phyloP scores from a whole-genome alignment of 768 basidiomycete species.

The Naganishia vishniacii region DNA sequence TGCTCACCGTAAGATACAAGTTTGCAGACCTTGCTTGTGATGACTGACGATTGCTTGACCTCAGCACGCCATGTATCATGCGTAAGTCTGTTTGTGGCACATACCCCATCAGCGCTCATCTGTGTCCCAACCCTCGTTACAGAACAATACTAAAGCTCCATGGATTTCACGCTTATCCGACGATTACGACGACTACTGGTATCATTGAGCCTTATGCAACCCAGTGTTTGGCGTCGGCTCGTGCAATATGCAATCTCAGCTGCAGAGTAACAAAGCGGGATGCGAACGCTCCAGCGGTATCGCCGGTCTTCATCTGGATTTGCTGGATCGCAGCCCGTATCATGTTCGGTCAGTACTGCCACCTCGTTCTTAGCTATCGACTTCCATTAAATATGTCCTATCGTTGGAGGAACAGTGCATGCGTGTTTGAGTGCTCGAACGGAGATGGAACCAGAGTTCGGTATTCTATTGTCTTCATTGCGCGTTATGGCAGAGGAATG shows the following conservation, averaged over 20 bases:
- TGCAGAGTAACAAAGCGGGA: constrained; percentile 17
- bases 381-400: background rate
- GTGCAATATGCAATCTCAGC: constrained; percentile 30
- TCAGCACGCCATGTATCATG: constrained; percentile 44
- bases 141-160: constrained; percentile 44
- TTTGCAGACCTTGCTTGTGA: background rate
- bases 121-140: too few relatives aligned
- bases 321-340: constrained; percentile 46
- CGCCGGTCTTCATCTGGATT: constrained; percentile 45
- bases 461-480: constrained; percentile 34
- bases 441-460: constrained; percentile 40
- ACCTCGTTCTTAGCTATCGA: background rate
- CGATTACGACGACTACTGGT: constrained; percentile 36
- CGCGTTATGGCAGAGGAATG: constrained; percentile 39
- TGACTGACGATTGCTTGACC: background rate
- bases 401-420: constrained; percentile 31
- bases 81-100: constrained; percentile 34
- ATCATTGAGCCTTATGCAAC: constrained; percentile 41
- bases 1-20: constrained; percentile 39
- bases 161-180: constrained; percentile 45
- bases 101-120: too few relatives aligned
- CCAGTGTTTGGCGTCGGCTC: constrained; percentile 36
- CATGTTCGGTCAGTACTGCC: constrained; percentile 36
- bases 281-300: constrained; percentile 25
- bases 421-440: constrained; percentile 35